phyloP scores from a whole-genome alignment of 177 flowering plant species.

The Tripterygium wilfordii region DNA sequence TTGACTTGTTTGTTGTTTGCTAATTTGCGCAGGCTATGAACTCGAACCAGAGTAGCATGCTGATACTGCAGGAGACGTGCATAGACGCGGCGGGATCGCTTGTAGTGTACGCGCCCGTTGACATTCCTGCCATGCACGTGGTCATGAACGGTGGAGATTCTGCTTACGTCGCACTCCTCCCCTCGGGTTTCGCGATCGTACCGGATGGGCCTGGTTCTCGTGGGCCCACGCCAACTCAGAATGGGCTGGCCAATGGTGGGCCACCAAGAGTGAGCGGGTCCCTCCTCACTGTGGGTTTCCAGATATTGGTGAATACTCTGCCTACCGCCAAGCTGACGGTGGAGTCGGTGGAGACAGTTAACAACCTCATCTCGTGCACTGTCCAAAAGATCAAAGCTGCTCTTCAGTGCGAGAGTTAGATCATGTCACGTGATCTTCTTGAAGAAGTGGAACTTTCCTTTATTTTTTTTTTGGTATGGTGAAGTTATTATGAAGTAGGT shows the following conservation, averaged over 20 bases:
- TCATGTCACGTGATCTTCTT: background rate
- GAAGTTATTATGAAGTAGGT: background rate
- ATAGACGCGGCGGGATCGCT: conserved; percentile 74
- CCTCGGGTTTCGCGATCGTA: conserved; percentile 77
- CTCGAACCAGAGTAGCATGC: conserved; percentile 75
- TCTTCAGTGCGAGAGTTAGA: conserved; percentile 69
- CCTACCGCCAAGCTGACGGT: conserved; percentile 87
- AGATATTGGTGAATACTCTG: conserved; percentile 71
- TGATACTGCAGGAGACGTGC: conserved; percentile 91
- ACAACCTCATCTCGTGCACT: conserved; percentile 85
- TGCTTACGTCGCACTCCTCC: conserved; percentile 80
- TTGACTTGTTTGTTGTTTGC: background rate
- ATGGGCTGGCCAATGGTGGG: background rate
- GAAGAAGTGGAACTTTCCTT: too few relatives aligned
- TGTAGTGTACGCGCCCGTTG: conserved; percentile 95
- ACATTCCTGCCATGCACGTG: conserved; percentile 83
- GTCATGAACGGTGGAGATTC: conserved; percentile 96
- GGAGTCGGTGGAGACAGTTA: conserved; percentile 90
- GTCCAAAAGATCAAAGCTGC: conserved; percentile 87
- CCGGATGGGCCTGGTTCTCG: conserved; percentile 62
- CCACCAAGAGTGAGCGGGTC: conserved; percentile 45
- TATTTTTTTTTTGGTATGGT: background rate
- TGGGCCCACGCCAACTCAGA: conserved; percentile 10
- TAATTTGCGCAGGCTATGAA: conserved; percentile 54
- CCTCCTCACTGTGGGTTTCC: conserved; percentile 81